Percentiles rank a stretch among this genome's conserved stretches.
Evolutionary conservation across 1,139 yeast species (phyloP).

Genomic region (Yamadazyma spencermartinsiae): DNA sequence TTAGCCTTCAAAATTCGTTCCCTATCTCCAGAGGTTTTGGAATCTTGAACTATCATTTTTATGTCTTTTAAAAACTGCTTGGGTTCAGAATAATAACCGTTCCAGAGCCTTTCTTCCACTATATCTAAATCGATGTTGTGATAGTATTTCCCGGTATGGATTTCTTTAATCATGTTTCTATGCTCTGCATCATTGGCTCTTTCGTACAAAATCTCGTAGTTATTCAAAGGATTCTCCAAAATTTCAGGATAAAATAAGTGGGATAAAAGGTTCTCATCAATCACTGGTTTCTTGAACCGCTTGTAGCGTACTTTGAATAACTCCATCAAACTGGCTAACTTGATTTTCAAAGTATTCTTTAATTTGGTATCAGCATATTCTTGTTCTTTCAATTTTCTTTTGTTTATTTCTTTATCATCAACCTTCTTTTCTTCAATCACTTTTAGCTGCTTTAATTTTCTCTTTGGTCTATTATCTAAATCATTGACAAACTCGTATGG

Average conservation of each 20-base stretch:
- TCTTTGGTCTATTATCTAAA: conserved; percentile 49
- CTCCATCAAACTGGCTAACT: conserved; percentile 87
- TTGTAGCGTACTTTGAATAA: conserved; percentile 82
- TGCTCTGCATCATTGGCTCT: conserved; percentile 53
- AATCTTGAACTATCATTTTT: conserved; percentile 79
- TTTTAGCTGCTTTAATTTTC: conserved; percentile 41
- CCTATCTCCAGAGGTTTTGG: conserved; percentile 73
- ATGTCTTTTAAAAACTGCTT: conserved; percentile 84
- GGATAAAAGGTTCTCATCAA: conserved; percentile 71
- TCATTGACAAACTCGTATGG: conserved; percentile 65
- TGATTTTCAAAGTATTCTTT: conserved; percentile 81
- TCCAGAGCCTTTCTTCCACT: conserved; percentile 94
- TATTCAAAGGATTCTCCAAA: conserved; percentile 36
- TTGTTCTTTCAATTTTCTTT: conserved; percentile 46
- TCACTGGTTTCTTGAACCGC: conserved; percentile 84
- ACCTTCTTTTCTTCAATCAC: conserved; percentile 22
- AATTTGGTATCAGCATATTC: conserved; percentile 77
- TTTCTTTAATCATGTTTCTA: conserved; percentile 74
- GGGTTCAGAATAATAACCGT: conserved; percentile 93
- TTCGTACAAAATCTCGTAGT: conserved; percentile 51
- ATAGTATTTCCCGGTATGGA: conserved; percentile 68
- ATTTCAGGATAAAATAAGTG: conserved; percentile 73
- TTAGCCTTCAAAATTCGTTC: conserved; percentile 86
- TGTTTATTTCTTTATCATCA: conserved; percentile 19
- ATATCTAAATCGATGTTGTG: conserved; percentile 92